These are phyloP conservation scores for Vachellia collinsii DNA, from an alignment of 306 rosid genomes.

Conservation along the genomic window DNA sequence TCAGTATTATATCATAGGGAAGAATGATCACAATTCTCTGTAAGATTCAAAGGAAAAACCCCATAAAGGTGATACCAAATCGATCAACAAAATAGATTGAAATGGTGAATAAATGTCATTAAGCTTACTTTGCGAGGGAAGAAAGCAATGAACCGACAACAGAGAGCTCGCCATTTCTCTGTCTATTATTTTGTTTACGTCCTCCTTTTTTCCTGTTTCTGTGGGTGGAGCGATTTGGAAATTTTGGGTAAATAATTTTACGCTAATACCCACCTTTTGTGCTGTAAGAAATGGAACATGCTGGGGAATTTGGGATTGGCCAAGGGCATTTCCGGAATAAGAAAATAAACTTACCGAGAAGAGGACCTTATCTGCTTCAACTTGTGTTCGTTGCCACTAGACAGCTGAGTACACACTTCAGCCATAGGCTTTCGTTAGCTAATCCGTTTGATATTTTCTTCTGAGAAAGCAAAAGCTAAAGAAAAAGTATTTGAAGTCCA, in stretches of 20 bases:
- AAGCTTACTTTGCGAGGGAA: constrained; percentile 65
- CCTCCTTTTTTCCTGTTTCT: neutral
- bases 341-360: constrained; percentile 15
- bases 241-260: constrained; percentile 22
- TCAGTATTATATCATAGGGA: neutral
- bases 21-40: constrained; percentile 7
- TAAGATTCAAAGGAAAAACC: neutral
- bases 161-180: constrained; percentile 68
- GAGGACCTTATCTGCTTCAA: constrained; percentile 46
- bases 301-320: neutral
- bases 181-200: constrained; percentile 4
- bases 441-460: constrained; percentile 19
- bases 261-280: constrained; percentile 42
- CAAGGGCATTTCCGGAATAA: constrained; percentile 48
- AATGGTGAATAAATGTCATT: constrained; percentile 20
- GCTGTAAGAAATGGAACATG: neutral
- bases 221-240: constrained; percentile 14
- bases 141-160: constrained; percentile 56
- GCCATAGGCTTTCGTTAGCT: constrained; percentile 32
- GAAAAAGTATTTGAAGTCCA: neutral
- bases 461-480: neutral
- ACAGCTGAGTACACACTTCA: constrained; percentile 17
- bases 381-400: constrained; percentile 23
- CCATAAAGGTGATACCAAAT: neutral
- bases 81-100: neutral